Evolutionary conservation across 257 asterid genomes (phyloP).

Genomic region (Nyctanthes arbortristis): DNA sequence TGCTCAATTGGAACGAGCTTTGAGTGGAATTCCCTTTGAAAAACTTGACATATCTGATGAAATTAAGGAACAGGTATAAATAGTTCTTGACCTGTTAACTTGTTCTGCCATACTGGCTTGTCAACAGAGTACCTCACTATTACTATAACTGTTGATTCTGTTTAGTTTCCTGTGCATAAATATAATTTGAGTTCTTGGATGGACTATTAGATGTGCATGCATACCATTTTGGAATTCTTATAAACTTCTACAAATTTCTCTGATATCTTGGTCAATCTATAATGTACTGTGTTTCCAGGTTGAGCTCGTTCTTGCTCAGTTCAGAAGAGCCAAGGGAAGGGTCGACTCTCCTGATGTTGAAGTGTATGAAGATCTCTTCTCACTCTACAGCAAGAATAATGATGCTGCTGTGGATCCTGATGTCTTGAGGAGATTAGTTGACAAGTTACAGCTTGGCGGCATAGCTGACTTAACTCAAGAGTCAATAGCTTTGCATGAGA

Average conservation of each 20-base stretch:
- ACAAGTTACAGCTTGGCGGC: slow-evolving; percentile 76
- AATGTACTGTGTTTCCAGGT: slow-evolving; percentile 47
- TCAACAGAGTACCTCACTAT: slow-evolving; percentile 7
- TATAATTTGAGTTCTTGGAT: slow-evolving; percentile 15
- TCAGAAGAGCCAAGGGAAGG: slow-evolving; percentile 95
- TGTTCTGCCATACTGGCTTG: background rate
- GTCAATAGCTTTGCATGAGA: slow-evolving; percentile 93
- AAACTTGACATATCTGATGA: slow-evolving; percentile 92
- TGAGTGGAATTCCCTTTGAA: slow-evolving; percentile 71
- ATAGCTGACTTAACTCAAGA: slow-evolving; percentile 88
- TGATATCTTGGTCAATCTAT: background rate
- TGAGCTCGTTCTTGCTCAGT: slow-evolving; percentile 97
- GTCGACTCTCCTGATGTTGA: slow-evolving; percentile 71
- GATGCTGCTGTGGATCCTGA: slow-evolving; percentile 49
- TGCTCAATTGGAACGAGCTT: slow-evolving; percentile 76
- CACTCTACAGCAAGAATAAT: slow-evolving; percentile 49
- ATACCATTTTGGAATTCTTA: background rate
- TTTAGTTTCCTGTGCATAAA: slow-evolving; percentile 14
- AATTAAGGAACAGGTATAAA: slow-evolving; percentile 88
- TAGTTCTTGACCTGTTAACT: slow-evolving; percentile 10
- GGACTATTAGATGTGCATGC: slow-evolving; percentile 1
- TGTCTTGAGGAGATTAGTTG: slow-evolving; percentile 64
- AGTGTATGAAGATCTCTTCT: slow-evolving; percentile 73
- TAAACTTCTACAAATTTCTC: background rate
- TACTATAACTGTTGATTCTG: slow-evolving; percentile 9